Percentiles rank a stretch among this genome's conserved stretches.
phyloP scores from a whole-genome alignment of 495 filamentous ascomycete genomes.

The Hyphodiscus hymeniophilus region DNA sequence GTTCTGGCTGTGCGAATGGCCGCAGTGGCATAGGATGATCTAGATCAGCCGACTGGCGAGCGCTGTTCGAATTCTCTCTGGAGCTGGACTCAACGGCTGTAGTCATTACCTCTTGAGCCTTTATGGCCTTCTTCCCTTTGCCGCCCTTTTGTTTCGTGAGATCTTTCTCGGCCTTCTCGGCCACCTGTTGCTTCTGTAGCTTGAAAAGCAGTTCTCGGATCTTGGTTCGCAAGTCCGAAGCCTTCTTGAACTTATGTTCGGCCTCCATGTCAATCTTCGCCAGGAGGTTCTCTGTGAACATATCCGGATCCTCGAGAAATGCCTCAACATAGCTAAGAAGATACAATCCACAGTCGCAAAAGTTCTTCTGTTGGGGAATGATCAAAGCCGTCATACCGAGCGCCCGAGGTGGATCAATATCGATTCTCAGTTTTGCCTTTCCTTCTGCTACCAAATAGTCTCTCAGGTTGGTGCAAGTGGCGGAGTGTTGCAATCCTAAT shows the following conservation, averaged over 20 bases:
- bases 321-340: conserved; percentile 74
- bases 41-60: too few relatives aligned
- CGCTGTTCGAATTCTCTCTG: too few relatives aligned
- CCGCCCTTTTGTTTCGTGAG: background rate
- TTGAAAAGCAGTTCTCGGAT: conserved; percentile 20
- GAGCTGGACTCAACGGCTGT: too few relatives aligned
- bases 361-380: conserved; percentile 77
- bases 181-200: conserved; percentile 11
- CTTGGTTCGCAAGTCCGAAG: conserved; percentile 8
- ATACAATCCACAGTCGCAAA: conserved; percentile 82
- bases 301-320: conserved; percentile 63
- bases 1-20: too few relatives aligned
- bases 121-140: background rate
- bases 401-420: conserved; percentile 40
- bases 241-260: conserved; percentile 1
- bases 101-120: background rate
- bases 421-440: conserved; percentile 53
- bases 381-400: conserved; percentile 59
- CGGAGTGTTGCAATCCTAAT: conserved; percentile 50
- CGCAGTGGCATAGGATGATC: too few relatives aligned
- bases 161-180: background rate
- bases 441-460: conserved; percentile 73
- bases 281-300: conserved; percentile 51
- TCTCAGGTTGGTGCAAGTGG: conserved; percentile 56
- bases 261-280: conserved; percentile 7